Evolutionary conservation across 2,329 filamentous ascomycete genomes (phyloP), one percentile per base, ranked within the genome.

Genomic region (Aspergillus terreus): DNA sequence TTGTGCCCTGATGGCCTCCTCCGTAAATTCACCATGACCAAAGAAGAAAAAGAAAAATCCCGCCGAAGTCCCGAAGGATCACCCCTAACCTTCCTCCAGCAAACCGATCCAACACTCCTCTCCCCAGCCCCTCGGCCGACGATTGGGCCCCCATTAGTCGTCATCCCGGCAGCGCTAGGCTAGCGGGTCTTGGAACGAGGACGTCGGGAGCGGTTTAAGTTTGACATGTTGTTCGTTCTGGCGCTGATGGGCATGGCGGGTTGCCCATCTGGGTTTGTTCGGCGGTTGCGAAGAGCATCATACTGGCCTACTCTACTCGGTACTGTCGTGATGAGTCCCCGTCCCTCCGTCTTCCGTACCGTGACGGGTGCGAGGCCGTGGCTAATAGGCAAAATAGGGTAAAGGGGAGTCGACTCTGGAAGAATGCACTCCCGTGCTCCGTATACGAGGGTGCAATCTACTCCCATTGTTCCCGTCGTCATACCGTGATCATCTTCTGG

Each of bases 121-220:
- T 33, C 23, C 15, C 11, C 6, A 46, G 40, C 15, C 40, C 15
- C 19, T 42, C 35, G 4, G 19, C 17, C 19, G 15, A n/a, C 47
- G 50, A 51, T 51, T 51, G 50, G 50, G 36, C 25, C 38, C 38
- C 42, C 38, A 43, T 32, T n/a, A 47, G 46, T 49, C 47, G 46
- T 50, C 47, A 53, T 50, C 38, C 41, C 21, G 15, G 35, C 15
- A 17, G 35, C 14, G 32, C 35, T 17, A 54, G 32, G 44, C 32
- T 47, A 47, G 45, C 15, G 40, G 44, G 49, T 30, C 49, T 51
- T 52, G 45, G 46, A 44, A 46, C 36, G 33, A 51, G 36, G 10
- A 33, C 19, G 27, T 21, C 19, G 21, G 33, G n/a, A 15, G 41
- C 6, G 38, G 30, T 49, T 44, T 44, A 35, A 12, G 15, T 42